Base-by-base conservation (phyloP, 164 flowering plant genomes). In the Kalanchoe fedtschenkoi region DNA sequence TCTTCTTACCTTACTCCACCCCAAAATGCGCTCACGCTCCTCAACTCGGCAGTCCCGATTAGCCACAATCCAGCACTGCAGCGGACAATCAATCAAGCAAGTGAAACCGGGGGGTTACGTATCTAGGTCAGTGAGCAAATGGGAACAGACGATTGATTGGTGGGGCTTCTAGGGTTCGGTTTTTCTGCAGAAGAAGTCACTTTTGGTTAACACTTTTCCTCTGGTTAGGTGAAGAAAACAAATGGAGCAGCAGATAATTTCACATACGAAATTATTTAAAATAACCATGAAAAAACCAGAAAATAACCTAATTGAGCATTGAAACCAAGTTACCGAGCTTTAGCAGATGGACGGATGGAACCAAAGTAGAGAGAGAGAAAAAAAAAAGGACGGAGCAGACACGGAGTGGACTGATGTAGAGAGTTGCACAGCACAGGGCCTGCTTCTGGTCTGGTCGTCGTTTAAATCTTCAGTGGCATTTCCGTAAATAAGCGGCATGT, bases 81-180 rank as follows among this genome's bases (percentile, higher is more conserved):
- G 39, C 39, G 11, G 39, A 37, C 56, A 26, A 51, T 26, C 56
- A 51, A 51, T 26, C 56, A 51, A 51, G 32, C 56, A 51, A 51
- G 56, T 51, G 26, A n/a, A 28, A 51, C 32, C 13, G 28, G 39
- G 39, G 39, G 39, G 2, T 37, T n/a, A n/a, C n/a, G 13, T 37
- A 11, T 37, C 39, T 15, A 37, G n/a, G n/a, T n/a, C 39, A 37
- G 39, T 37, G 39, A 37, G 11, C 11, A 37, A 37, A 37, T 37
- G 39, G 39, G 39, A 37, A 37, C 39, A 37, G 39, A 37, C 39
- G 39, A n/a, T n/a, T n/a, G 39, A 37, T 6, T 51, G 56, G 56
- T 51, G 56, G 56, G 56, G 56, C 26, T 51, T 51, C 14, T 51
- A 51, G 56, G 56, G 56, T 51, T 51, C 26, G 56, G 32, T 51